Evolutionary conservation across 1,139 yeast species (phyloP).

Genomic region (Hanseniaspora gamundiae): DNA sequence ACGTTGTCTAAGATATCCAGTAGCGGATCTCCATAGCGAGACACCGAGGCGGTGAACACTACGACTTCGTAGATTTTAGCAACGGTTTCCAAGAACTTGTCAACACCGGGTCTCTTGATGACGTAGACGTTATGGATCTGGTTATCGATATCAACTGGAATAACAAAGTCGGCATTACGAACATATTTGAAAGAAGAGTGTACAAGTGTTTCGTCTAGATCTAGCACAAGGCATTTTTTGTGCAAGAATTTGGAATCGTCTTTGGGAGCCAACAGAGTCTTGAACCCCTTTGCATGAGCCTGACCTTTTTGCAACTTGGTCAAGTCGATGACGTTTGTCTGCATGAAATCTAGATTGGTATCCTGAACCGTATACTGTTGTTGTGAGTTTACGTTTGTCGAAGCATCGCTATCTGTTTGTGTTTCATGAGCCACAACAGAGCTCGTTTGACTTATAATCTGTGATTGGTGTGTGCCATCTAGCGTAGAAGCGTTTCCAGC

Average conservation of each 20-base stretch:
- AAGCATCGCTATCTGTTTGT: too few species aligned
- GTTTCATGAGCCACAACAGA: too few species aligned
- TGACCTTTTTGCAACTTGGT: conserved; percentile 61
- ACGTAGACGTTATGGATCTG: conserved; percentile 92
- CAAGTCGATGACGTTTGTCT: conserved; percentile 32
- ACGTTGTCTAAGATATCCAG: conserved; percentile 68
- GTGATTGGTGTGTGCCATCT: neutral
- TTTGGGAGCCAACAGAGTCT: conserved; percentile 49
- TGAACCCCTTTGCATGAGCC: conserved; percentile 45
- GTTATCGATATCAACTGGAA: conserved; percentile 83
- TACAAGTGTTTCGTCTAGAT: conserved; percentile 90
- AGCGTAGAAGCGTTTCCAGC: too few species aligned
- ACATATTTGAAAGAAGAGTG: conserved; percentile 90
- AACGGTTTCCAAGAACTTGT: conserved; percentile 72
- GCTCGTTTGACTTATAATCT: neutral
- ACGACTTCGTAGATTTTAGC: conserved; percentile 89
- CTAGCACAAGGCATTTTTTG: conserved; percentile 80
- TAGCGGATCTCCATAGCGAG: conserved; percentile 91
- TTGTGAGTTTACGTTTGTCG: neutral
- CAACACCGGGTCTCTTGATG: conserved; percentile 95
- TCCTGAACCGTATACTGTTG: neutral
- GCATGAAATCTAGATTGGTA: neutral
- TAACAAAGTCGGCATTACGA: conserved; percentile 88
- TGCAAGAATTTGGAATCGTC: conserved; percentile 28
- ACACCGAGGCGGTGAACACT: conserved; percentile 90